A percentile compares a stretch with the other conserved stretches of the same genome.
Evolutionary conservation across 371 early-diverging fungal species (phyloP).

Genomic region (Pancytospora epiphaga): DNA sequence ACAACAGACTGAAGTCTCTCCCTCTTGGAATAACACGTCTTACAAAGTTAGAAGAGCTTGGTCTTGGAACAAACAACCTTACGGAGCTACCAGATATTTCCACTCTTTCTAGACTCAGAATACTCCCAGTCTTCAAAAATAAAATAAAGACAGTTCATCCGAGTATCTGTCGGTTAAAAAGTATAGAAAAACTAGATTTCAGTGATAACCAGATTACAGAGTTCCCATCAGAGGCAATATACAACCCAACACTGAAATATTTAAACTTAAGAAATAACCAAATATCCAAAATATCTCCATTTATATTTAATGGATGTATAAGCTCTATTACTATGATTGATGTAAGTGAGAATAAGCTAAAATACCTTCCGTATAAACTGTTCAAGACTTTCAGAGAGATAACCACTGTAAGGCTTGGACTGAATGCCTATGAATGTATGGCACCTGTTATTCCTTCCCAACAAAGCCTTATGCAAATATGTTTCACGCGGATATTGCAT

Average conservation of each 20-base stretch:
- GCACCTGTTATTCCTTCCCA: conserved; percentile 16
- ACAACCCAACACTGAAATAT: conserved; percentile 46
- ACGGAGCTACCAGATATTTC: conserved; percentile 61
- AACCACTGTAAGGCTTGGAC: conserved; percentile 46
- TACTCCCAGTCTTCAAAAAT: conserved; percentile 60
- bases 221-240: conserved; percentile 48
- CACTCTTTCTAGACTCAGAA: conserved; percentile 50
- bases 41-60: conserved; percentile 64
- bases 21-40: conserved; percentile 63
- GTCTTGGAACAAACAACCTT: conserved; percentile 65
- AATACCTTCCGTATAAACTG: conserved; percentile 52
- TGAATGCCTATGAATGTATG: conserved; percentile 50
- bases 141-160: conserved; percentile 38
- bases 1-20: conserved; percentile 63
- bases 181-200: conserved; percentile 60
- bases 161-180: conserved; percentile 38
- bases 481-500: conserved; percentile 42
- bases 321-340: conserved; percentile 53
- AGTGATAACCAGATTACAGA: conserved; percentile 55
- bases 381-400: conserved; percentile 51
- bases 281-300: conserved; percentile 43
- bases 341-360: conserved; percentile 42
- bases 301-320: neutral
- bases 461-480: conserved; percentile 43
- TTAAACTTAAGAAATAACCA: conserved; percentile 57